Evolutionary conservation across 1,284 basidiomycete species (phyloP).

Genomic region (Moniliella sp.): DNA sequence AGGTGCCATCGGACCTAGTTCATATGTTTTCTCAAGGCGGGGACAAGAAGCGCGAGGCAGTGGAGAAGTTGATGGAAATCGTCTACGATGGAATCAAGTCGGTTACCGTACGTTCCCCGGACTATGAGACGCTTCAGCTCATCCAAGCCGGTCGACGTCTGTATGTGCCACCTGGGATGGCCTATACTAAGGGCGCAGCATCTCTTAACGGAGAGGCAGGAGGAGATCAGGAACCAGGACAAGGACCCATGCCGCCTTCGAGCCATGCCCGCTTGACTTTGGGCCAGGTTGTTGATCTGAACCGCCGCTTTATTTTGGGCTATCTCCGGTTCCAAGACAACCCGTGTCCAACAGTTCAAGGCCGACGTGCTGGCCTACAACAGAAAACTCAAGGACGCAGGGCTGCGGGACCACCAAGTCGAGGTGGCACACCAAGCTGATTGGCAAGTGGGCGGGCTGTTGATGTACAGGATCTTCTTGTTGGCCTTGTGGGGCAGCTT

Average conservation of each 20-base stretch:
- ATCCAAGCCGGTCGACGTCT: conserved; percentile 85
- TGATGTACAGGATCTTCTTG: conserved; percentile 62
- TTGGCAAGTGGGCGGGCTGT: conserved; percentile 67
- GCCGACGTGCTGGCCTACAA: conserved; percentile 81
- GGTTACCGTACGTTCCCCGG: conserved; percentile 82
- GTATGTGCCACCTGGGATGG: conserved; percentile 82
- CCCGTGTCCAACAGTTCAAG: conserved; percentile 63
- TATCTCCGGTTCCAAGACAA: conserved; percentile 81
- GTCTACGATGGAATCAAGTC: conserved; percentile 91
- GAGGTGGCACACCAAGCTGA: conserved; percentile 43
- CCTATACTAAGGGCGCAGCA: too few species aligned
- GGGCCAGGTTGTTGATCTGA: conserved; percentile 87
- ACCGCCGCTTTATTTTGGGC: conserved; percentile 78
- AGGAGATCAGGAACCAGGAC: too few species aligned
- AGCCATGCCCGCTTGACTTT: conserved; percentile 80
- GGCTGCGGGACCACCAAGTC: conserved; percentile 94
- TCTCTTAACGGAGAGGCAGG: too few species aligned
- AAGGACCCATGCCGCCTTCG: too few species aligned
- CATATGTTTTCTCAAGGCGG: conserved; percentile 80
- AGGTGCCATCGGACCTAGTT: conserved; percentile 64
- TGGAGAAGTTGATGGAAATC: conserved; percentile 66
- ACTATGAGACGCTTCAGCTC: conserved; percentile 95
- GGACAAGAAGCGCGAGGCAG: conserved; percentile 66
- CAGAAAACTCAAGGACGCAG: conserved; percentile 66
- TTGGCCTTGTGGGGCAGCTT: conserved; percentile 64